These are phyloP conservation scores for Sporobolomyces roseus DNA, from an alignment of 768 basidiomycete genomes.

Conservation along the genomic window DNA sequence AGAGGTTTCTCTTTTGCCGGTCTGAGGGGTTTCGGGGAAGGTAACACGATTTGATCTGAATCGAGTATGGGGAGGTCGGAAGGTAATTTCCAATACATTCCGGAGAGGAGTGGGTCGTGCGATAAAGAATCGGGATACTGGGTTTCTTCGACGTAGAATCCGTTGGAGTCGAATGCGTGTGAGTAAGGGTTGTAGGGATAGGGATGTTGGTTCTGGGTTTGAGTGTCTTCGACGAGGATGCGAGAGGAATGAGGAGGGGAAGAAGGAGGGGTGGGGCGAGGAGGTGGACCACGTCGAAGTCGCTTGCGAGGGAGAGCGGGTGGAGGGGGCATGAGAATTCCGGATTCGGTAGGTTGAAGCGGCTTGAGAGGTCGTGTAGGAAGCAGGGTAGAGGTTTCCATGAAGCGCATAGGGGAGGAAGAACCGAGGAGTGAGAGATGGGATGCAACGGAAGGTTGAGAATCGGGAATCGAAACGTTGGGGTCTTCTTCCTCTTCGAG, in stretches of 20 bases:
- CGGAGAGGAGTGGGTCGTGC: too few species aligned
- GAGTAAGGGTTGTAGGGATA: not conserved
- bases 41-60: not conserved
- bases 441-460: conserved; percentile 1
- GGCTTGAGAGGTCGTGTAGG: not conserved
- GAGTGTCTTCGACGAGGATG: conserved; percentile 32
- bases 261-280: not conserved
- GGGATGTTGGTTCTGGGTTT: not conserved
- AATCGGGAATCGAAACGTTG: not conserved
- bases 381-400: not conserved
- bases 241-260: not conserved
- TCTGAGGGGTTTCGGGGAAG: not conserved
- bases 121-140: conserved; percentile 8
- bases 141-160: conserved; percentile 23
- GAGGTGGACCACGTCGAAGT: conserved; percentile 10
- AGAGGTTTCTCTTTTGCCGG: not conserved
- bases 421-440: conserved; percentile 9
- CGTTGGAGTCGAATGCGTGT: not conserved
- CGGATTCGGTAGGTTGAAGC: conserved; percentile 9
- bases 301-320: not conserved
- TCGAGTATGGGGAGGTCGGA: not conserved
- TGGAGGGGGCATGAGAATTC: conserved; percentile 29
- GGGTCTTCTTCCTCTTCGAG: not conserved
- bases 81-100: conserved; percentile 1
- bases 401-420: not conserved